Evolutionary conservation across 208 protist genomes (phyloP), one percentile per base, ranked within the genome.

Genomic region (Angomonas ambiguus): DNA sequence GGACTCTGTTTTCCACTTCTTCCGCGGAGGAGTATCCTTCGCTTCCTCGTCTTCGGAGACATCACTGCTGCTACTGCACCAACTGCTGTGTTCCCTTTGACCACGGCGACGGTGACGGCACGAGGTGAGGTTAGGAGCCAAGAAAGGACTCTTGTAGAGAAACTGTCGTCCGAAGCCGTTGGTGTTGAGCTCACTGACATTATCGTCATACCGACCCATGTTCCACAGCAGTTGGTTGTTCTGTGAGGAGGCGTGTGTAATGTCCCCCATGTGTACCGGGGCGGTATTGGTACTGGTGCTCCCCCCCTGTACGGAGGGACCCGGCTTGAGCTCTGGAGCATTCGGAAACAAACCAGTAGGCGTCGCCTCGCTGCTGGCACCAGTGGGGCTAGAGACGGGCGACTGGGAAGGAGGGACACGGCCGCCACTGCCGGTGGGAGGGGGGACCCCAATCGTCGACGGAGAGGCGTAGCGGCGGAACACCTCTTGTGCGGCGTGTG

Each of bases 71-170:
- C 41, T n/a, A 27, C 24, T 13, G 33, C n/a, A 22, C 25, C 42
- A 31, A 10, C 32, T 30, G 42, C 27, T 31, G 55, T 20, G 13
- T 22, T 3, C 16, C n/a, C n/a, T n/a, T n/a, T n/a, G n/a, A n/a
- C n/a, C 49, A 13, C 49, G 49, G 28, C 2, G 49, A n/a, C 49
- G 49, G 28, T 5, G 22, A 25, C 49, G 55, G 35, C 67, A 77
- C 2, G 27, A 28, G n/a, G 57, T 38, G 10, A 83, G 63, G 48
- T 83, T 71, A 20, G 71, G 65, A 2, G 76, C 67, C 41, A 83
- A 27, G 25, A 71, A 72, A 11, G 81, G 77, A 0, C 77, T 69
- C 34, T 77, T 76, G 64, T 83, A 87, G 56, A 80, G 72, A 20
- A 74, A 63, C 35, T 70, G 38, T n/a, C 76, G 73, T 24, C 74